These are phyloP conservation scores for Ananas comosus DNA, from an alignment of 176 grass and related monocot genomes.

Conservation along the genomic window DNA sequence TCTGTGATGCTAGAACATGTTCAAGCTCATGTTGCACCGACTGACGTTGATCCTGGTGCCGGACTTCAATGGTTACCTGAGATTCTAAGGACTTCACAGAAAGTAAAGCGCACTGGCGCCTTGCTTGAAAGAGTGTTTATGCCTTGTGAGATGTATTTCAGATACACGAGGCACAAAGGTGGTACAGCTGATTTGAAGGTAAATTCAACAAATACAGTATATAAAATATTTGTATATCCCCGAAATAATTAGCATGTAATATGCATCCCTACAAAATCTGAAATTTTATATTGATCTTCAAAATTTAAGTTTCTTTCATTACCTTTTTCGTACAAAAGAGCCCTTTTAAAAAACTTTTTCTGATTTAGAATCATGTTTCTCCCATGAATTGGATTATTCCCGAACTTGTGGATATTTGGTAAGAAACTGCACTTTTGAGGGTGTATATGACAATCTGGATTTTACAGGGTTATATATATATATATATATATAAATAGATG, in stretches of 20 bases:
- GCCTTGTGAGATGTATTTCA: conserved; percentile 98
- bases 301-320: not conserved
- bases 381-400: too few species aligned
- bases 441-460: too few species aligned
- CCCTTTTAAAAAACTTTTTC: too few species aligned
- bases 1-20: conserved; percentile 94
- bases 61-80: conserved; percentile 92
- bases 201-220: conserved; percentile 21
- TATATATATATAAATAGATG: too few species aligned
- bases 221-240: conserved; percentile 15
- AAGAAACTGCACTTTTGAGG: too few species aligned
- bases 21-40: conserved; percentile 99
- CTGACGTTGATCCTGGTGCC: conserved; percentile 96
- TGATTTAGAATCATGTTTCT: too few species aligned
- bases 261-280: not conserved
- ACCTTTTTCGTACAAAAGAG: too few species aligned
- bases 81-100: conserved; percentile 71
- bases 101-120: conserved; percentile 81
- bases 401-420: too few species aligned
- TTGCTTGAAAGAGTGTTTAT: conserved; percentile 98
- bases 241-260: conserved; percentile 24
- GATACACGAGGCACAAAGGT: conserved; percentile 92
- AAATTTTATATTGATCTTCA: not conserved
- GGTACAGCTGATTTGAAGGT: conserved; percentile 94
- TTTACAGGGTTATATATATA: too few species aligned